phyloP scores from a whole-genome alignment of 164 flowering plant genomes.

The Magnolia changhungtana region DNA sequence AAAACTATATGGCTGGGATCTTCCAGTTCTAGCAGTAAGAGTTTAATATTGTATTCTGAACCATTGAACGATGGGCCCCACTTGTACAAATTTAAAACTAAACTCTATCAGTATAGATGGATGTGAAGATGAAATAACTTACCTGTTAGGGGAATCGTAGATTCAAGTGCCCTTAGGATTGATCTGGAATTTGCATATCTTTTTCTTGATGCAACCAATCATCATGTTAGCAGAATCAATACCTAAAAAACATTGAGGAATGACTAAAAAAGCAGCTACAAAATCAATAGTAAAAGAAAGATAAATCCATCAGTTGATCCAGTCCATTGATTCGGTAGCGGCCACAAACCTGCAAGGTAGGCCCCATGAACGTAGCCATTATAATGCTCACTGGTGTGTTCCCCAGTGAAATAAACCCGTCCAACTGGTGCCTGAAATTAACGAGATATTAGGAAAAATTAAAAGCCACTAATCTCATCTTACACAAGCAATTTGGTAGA shows the following conservation, averaged over 20 bases:
- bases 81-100: no score
- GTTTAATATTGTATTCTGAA: no score
- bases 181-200: neutral
- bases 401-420: slow-evolving; percentile 43
- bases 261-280: slow-evolving; percentile 1
- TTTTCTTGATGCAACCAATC: neutral
- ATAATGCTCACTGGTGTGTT: slow-evolving; percentile 36
- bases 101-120: no score
- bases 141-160: neutral
- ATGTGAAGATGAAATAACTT: no score
- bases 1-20: no score
- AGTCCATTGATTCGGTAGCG: no score
- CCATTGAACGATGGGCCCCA: no score
- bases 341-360: slow-evolving; percentile 25
- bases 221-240: slow-evolving; percentile 29
- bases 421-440: slow-evolving; percentile 45
- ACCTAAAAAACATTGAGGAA: neutral
- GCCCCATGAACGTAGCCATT: slow-evolving; percentile 35
- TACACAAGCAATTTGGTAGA: no score
- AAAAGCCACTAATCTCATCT: no score
- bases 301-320: no score
- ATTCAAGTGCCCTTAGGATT: neutral
- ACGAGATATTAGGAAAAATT: neutral
- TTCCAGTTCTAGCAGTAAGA: no score
- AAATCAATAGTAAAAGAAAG: no score